Percentiles rank a stretch among this genome's conserved stretches.
phyloP scores from a whole-genome alignment of 345 rosid genomes.

The Alliaria petiolata region DNA sequence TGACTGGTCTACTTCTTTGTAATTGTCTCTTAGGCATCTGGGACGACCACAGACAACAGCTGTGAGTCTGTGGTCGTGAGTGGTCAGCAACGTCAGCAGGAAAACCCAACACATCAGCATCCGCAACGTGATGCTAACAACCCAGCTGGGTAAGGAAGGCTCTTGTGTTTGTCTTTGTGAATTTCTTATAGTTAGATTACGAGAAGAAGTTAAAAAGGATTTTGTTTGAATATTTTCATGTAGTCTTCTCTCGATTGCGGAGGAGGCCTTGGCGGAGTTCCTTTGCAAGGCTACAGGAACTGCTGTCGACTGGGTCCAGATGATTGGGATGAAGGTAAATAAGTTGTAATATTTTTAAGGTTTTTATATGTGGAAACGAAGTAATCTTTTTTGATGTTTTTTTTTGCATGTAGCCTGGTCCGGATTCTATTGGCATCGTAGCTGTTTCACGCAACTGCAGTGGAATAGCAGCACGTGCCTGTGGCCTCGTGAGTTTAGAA shows the following conservation, averaged over 20 bases:
- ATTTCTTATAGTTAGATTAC: neutral
- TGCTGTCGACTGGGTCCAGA: slow-evolving; percentile 99
- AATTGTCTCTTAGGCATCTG: slow-evolving; percentile 50
- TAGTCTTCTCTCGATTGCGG: slow-evolving; percentile 90
- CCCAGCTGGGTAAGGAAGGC: slow-evolving; percentile 83
- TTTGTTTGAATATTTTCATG: neutral
- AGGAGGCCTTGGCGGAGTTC: slow-evolving; percentile 76
- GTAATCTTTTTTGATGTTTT: neutral
- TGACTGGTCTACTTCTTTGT: neutral
- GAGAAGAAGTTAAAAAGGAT: neutral
- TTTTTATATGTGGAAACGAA: neutral
- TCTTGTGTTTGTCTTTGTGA: neutral
- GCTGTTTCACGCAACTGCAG: slow-evolving; percentile 97
- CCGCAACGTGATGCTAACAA: slow-evolving; percentile 88
- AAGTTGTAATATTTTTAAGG: neutral
- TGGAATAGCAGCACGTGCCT: slow-evolving; percentile 99
- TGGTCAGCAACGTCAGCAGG: slow-evolving; percentile 96
- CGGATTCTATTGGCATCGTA: slow-evolving; percentile 99
- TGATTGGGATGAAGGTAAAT: slow-evolving; percentile 99
- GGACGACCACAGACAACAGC: slow-evolving; percentile 98
- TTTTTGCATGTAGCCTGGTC: slow-evolving; percentile 79
- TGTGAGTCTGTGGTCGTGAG: slow-evolving; percentile 99
- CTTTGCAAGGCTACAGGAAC: slow-evolving; percentile 94
- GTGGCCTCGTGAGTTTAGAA: slow-evolving; percentile 98
- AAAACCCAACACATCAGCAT: slow-evolving; percentile 93